Percentiles rank a stretch among this genome's conserved stretches.
phyloP scores from a whole-genome alignment of 495 filamentous ascomycete species.

The Pyronema domesticum region DNA sequence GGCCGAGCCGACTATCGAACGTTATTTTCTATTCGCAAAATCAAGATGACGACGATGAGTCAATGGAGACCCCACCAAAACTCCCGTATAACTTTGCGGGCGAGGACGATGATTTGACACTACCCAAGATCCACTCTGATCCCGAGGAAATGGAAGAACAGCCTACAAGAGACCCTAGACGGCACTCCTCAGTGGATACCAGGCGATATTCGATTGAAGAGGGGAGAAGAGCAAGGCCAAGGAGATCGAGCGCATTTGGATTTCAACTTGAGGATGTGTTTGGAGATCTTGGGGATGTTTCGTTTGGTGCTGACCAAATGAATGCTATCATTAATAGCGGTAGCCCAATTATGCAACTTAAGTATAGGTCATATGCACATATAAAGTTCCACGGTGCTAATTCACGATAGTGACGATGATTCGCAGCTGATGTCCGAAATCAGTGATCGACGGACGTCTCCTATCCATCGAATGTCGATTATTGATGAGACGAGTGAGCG shows the following conservation, averaged over 20 bases:
- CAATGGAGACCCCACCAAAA: not conserved
- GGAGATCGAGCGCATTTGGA: not conserved
- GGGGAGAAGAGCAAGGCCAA: not conserved
- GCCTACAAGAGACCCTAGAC: not conserved
- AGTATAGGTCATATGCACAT: not conserved
- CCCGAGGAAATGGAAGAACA: slow-evolving; percentile 9
- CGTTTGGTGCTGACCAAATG: not conserved
- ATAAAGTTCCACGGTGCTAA: not conserved
- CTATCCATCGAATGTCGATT: not conserved
- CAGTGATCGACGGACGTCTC: not conserved
- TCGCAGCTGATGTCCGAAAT: not conserved
- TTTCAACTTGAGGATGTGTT: slow-evolving; percentile 3
- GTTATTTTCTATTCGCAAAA: slow-evolving; percentile 12
- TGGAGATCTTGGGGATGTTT: slow-evolving; percentile 5
- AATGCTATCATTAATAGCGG: not conserved
- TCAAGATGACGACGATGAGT: slow-evolving; percentile 4
- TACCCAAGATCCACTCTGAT: not conserved
- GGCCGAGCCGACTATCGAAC: slow-evolving; percentile 6
- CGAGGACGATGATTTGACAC: not conserved
- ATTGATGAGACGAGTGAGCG: not conserved
- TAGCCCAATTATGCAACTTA: not conserved
- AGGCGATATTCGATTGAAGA: slow-evolving; percentile 10
- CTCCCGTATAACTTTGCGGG: not conserved
- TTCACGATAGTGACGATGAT: not conserved
- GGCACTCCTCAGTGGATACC: not conserved